Evolutionary conservation across 345 rosid genomes (phyloP), one percentile per base, ranked within the genome.

Genomic region (Fremontodendron californicum): DNA sequence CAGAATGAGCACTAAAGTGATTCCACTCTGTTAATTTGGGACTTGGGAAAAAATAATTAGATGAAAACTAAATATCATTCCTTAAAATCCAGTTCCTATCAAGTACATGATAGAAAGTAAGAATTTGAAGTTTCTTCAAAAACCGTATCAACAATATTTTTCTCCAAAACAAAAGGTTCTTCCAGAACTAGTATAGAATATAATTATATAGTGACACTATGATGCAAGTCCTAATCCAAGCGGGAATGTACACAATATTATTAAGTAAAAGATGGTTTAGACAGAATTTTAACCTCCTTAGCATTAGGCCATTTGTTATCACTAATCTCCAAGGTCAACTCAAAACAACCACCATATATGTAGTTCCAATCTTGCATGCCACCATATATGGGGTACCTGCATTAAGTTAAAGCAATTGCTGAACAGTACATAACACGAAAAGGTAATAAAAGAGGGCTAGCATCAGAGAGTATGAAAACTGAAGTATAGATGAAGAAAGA

Each of bases 321-420:
- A 63, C 99, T 92, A 35, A 93, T 83, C 88, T 96, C 98, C 86
- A 96, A 83, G n/a, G 98, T 96, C 88, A 96, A 85, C 81, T 96
- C 99, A 69, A 96, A 90, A 86, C 99, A 96, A 68, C 90, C 94
- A 76, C 91, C 99, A 83, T 93, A 84, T 81, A 96, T 90, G 83
- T 96, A 96, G 82, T 96, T 96, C 98, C 98, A 96, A 75, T 93
- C 99, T 85, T 96, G 99, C 99, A 93, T 96, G 81, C 94, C 99
- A 70, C 97, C 99, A 86, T 93, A 96, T 66, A 96, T 89, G 8
- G 99, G 99, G 79, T 93, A 96, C 98, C 99, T 95, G 88, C 61
- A 80, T 31, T 79, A 77, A 66, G 68, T 82, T 74, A 16, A 68
- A 69, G 49, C 55, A 76, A 72, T 68, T 45, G 23, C 67, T 54